Evolutionary conservation across 2,329 filamentous ascomycete species (phyloP).

Genomic region (Aureobasidium pullulans): DNA sequence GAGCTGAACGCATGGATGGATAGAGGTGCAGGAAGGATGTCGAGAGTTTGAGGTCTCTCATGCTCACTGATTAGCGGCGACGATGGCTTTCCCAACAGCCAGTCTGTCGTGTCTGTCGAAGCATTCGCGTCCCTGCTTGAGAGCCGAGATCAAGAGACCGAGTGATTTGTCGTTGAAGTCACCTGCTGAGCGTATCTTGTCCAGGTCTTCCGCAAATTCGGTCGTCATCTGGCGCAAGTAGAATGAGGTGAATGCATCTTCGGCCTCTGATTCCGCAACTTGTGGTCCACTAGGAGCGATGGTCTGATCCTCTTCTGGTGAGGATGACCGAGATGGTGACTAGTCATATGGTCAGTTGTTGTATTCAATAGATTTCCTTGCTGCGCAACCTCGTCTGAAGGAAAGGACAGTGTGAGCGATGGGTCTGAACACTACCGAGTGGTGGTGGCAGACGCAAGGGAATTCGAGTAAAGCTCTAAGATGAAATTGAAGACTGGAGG

Average conservation of each 20-base stretch:
- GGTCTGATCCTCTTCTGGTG: constrained; percentile 6
- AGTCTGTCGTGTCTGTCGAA: constrained; percentile 51
- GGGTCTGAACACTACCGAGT: no score
- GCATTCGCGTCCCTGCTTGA: constrained; percentile 59
- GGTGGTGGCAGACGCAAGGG: no score
- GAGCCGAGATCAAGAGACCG: constrained; percentile 57
- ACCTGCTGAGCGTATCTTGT: constrained; percentile 59
- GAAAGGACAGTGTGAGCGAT: no score
- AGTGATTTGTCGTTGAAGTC: constrained; percentile 63
- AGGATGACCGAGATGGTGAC: neutral
- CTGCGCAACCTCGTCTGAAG: no score
- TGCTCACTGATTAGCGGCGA: neutral
- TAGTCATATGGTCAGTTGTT: neutral
- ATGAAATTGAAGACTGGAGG: neutral
- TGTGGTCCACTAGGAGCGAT: neutral
- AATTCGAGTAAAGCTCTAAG: no score
- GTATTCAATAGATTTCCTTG: neutral
- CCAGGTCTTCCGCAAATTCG: constrained; percentile 67
- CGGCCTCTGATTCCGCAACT: constrained; percentile 15
- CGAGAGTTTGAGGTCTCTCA: neutral
- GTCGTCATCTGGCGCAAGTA: constrained; percentile 63
- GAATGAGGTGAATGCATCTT: constrained; percentile 50
- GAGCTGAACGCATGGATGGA: neutral
- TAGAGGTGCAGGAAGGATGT: neutral
- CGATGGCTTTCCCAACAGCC: constrained; percentile 26